phyloP scores from a whole-genome alignment of 768 basidiomycete genomes.

The Pilatotrama ljubarskyi region DNA sequence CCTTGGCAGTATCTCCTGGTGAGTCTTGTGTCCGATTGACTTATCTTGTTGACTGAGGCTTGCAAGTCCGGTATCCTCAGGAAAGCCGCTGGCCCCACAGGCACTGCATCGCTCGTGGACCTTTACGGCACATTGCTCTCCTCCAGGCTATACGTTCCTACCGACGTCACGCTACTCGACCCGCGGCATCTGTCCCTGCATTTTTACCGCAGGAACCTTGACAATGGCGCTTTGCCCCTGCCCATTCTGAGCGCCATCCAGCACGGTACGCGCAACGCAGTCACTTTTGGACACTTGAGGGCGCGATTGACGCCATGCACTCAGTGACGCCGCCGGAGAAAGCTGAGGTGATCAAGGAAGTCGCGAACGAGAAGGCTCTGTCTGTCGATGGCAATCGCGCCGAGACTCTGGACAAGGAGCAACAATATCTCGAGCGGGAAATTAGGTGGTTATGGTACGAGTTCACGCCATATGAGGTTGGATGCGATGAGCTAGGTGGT shows the following conservation, averaged over 20 bases:
- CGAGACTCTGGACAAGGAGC: slow-evolving; percentile 5
- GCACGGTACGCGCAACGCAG: slow-evolving; percentile 17
- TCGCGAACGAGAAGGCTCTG: slow-evolving; percentile 11
- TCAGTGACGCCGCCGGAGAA: slow-evolving; percentile 19
- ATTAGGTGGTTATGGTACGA: slow-evolving; percentile 30
- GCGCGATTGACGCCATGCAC: neutral
- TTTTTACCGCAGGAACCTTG: slow-evolving; percentile 23
- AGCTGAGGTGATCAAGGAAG: slow-evolving; percentile 5
- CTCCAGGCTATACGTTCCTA: slow-evolving; percentile 27
- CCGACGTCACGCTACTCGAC: slow-evolving; percentile 20
- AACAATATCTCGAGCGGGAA: slow-evolving; percentile 9
- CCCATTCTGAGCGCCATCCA: slow-evolving; percentile 31
- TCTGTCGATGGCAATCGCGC: slow-evolving; percentile 4
- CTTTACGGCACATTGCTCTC: slow-evolving; percentile 28
- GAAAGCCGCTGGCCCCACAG: slow-evolving; percentile 25
- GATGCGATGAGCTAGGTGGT: slow-evolving; percentile 32
- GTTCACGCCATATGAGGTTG: slow-evolving; percentile 30
- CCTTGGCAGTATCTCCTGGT: slow-evolving; percentile 26
- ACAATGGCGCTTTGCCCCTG: slow-evolving; percentile 25
- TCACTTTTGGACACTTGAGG: neutral
- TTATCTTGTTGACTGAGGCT: neutral
- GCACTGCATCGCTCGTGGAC: slow-evolving; percentile 28
- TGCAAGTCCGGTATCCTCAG: slow-evolving; percentile 22
- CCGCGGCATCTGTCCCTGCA: slow-evolving; percentile 28
- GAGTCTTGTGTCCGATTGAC: neutral